These are phyloP conservation scores for Dendrothele bispora DNA, from an alignment of 768 basidiomycete genomes.

Conservation along the genomic window DNA sequence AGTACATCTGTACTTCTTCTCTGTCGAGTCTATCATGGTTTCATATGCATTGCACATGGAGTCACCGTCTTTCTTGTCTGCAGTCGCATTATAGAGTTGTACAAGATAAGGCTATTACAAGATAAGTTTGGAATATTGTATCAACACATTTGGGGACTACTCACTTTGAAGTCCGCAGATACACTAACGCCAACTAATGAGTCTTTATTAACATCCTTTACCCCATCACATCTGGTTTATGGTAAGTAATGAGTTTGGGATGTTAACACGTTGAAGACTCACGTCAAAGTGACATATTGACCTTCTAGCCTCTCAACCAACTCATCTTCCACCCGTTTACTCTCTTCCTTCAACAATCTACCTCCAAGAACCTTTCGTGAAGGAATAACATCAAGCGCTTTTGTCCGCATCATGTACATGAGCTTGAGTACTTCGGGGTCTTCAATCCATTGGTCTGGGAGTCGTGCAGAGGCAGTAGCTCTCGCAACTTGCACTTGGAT, in stretches of 20 bases:
- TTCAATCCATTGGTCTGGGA: background rate
- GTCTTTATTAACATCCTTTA: background rate
- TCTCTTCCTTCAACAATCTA: too few species aligned
- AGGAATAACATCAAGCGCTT: too few species aligned
- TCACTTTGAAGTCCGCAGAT: conserved; percentile 2
- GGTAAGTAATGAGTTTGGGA: background rate
- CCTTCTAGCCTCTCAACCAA: background rate
- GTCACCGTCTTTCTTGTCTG: conserved; percentile 4
- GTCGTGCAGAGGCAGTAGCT: background rate
- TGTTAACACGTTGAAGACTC: background rate
- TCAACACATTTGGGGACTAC: too few species aligned
- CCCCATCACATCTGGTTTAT: conserved; percentile 3
- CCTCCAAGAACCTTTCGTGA: too few species aligned
- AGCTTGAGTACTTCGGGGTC: conserved; percentile 6
- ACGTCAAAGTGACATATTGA: background rate
- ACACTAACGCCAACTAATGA: conserved; percentile 6
- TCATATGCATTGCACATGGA: background rate
- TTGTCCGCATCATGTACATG: background rate
- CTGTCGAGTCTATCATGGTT: conserved; percentile 6
- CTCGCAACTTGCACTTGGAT: conserved; percentile 5
- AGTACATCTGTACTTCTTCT: conserved; percentile 5
- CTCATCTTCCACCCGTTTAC: background rate
- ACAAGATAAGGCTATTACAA: too few species aligned
- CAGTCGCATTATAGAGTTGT: conserved; percentile 6
- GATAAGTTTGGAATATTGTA: too few species aligned